Conservation (phyloP, 257 asterid genomes). For the Capsicum pubescens region DNA sequence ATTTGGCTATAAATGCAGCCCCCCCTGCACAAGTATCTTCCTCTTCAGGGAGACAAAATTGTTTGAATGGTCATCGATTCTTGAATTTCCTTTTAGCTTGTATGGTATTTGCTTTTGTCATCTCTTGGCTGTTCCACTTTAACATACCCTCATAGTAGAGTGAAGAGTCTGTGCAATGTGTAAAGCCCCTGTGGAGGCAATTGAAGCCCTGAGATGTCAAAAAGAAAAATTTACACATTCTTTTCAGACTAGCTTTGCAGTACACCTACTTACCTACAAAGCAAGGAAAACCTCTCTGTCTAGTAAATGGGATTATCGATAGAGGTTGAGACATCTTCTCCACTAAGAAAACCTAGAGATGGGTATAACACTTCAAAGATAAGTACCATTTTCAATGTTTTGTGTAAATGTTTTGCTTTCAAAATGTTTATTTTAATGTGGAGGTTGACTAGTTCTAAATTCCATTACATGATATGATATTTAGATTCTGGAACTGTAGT, state of each 20-base stretch:
- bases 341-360: background rate
- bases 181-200: background rate
- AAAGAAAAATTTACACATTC: background rate
- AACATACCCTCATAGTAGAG: conserved; percentile 63
- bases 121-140: conserved; percentile 93
- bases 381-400: background rate
- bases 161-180: background rate
- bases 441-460: conserved; percentile 8
- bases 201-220: too few species aligned
- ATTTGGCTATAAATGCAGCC: conserved; percentile 36
- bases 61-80: conserved; percentile 75
- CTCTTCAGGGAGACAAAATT: conserved; percentile 43
- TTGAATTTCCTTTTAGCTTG: conserved; percentile 80
- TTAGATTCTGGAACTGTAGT: background rate
- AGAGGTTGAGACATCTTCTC: background rate
- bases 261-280: background rate
- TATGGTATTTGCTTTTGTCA: conserved; percentile 86
- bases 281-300: background rate
- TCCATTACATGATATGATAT: conserved; percentile 9
- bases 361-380: background rate
- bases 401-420: background rate
- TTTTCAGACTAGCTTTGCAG: background rate
- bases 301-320: background rate
- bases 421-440: background rate
- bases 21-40: conserved; percentile 39